A percentile compares a stretch with the other conserved stretches of the same genome.
Evolutionary conservation across 1,139 yeast genomes (phyloP).

Genomic region (Hemisphaericaspora lyxosophila): DNA sequence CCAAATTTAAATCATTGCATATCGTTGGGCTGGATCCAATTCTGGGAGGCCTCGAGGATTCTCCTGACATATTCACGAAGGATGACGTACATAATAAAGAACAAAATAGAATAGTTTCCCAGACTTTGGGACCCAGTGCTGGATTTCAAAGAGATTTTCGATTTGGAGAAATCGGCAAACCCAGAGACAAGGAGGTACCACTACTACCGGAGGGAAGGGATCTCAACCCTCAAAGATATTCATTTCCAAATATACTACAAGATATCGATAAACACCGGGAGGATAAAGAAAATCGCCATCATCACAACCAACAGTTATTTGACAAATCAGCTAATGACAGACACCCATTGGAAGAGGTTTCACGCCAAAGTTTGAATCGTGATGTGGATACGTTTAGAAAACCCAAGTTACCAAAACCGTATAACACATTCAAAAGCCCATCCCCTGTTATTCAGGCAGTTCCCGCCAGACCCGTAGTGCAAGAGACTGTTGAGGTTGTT

Average conservation of each 20-base stretch:
- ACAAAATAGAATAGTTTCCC: not conserved
- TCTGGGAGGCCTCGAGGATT: not conserved
- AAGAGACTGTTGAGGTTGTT: too few relatives aligned
- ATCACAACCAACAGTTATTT: conserved; percentile 9
- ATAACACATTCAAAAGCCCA: not conserved
- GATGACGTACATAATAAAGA: not conserved
- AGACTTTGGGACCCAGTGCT: not conserved
- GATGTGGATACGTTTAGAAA: conserved; percentile 16
- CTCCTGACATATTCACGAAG: not conserved
- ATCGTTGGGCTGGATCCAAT: conserved; percentile 2
- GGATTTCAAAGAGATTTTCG: not conserved
- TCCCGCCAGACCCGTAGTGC: not conserved
- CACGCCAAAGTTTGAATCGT: conserved; percentile 9
- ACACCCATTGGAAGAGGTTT: conserved; percentile 15
- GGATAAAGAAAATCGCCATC: conserved; percentile 8
- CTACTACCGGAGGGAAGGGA: not conserved
- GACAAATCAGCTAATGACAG: conserved; percentile 17
- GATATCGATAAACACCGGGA: too few relatives aligned
- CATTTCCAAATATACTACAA: conserved; percentile 10
- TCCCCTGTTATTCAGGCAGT: conserved; percentile 1
- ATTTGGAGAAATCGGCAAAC: not conserved
- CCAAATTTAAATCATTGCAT: conserved; percentile 10
- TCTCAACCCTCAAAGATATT: conserved; percentile 1
- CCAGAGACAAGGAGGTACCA: not conserved
- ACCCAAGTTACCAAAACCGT: conserved; percentile 5